These are phyloP conservation scores for Avena eriantha DNA, from an alignment of 176 grass and related monocot species.

Conservation along the genomic window DNA sequence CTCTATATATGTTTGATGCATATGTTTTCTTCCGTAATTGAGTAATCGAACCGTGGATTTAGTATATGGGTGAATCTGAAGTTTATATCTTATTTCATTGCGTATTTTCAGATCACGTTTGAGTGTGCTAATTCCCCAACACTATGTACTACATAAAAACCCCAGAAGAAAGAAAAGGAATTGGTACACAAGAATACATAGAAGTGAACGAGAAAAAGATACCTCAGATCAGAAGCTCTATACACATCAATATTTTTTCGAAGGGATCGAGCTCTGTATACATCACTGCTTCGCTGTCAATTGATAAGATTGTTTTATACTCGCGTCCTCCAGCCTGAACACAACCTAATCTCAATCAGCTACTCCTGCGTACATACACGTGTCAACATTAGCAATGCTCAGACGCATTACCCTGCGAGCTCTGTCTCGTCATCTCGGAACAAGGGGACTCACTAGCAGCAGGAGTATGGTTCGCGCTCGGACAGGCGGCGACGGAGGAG, in stretches of 20 bases:
- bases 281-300: background rate
- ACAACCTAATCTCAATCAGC: background rate
- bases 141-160: too few species aligned
- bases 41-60: too few species aligned
- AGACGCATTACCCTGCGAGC: conserved; percentile 10
- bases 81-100: too few species aligned
- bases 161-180: too few species aligned
- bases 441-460: background rate
- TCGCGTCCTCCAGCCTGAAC: conserved; percentile 1
- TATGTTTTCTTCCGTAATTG: too few species aligned
- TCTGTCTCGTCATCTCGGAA: conserved; percentile 3
- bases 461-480: background rate
- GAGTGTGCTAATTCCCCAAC: too few species aligned
- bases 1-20: too few species aligned
- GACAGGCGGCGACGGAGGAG: background rate
- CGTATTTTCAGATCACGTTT: too few species aligned
- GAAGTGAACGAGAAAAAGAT: too few species aligned
- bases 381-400: conserved; percentile 28
- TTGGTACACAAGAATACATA: too few species aligned
- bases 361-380: background rate
- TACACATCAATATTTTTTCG: background rate
- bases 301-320: background rate
- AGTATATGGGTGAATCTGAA: too few species aligned
- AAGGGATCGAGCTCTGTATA: background rate
- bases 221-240: background rate